A percentile compares a stretch with the other conserved stretches of the same genome.
phyloP scores from a whole-genome alignment of 1,284 basidiomycete species.

The Cronartium ribicola region DNA sequence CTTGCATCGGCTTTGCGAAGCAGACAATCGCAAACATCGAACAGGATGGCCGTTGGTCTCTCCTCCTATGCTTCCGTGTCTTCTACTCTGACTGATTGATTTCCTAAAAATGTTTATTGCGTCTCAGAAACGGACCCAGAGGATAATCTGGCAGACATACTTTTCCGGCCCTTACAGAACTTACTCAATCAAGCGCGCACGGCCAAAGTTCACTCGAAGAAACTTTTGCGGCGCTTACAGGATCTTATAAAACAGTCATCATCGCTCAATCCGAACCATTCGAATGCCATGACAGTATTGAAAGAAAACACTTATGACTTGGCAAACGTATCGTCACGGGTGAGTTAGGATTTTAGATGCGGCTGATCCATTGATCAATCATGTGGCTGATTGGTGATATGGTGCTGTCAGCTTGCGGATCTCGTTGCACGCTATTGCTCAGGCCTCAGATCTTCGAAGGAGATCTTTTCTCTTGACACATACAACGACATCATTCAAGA shows the following conservation, averaged over 20 bases:
- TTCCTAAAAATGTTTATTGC: not conserved
- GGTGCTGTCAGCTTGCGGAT: slow-evolving; percentile 66
- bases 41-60: slow-evolving; percentile 66
- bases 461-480: slow-evolving; percentile 67
- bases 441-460: slow-evolving; percentile 69
- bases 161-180: slow-evolving; percentile 74
- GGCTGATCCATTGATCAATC: not conserved
- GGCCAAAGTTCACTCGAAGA: slow-evolving; percentile 67
- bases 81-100: slow-evolving; percentile 31
- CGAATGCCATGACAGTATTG: slow-evolving; percentile 38
- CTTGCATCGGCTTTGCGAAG: slow-evolving; percentile 78
- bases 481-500: slow-evolving; percentile 69
- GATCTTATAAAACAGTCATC: slow-evolving; percentile 67
- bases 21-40: slow-evolving; percentile 69
- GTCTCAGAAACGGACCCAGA: slow-evolving; percentile 56
- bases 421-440: slow-evolving; percentile 72
- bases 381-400: slow-evolving; percentile 2
- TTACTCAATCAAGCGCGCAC: slow-evolving; percentile 73
- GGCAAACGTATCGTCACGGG: slow-evolving; percentile 31
- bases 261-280: slow-evolving; percentile 32
- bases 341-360: not conserved
- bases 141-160: slow-evolving; percentile 65
- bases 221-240: slow-evolving; percentile 75
- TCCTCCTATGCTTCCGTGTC: not conserved
- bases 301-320: slow-evolving; percentile 41